Conservation (phyloP, 2,329 filamentous ascomycete genomes). For the Kalmusia sp. region DNA sequence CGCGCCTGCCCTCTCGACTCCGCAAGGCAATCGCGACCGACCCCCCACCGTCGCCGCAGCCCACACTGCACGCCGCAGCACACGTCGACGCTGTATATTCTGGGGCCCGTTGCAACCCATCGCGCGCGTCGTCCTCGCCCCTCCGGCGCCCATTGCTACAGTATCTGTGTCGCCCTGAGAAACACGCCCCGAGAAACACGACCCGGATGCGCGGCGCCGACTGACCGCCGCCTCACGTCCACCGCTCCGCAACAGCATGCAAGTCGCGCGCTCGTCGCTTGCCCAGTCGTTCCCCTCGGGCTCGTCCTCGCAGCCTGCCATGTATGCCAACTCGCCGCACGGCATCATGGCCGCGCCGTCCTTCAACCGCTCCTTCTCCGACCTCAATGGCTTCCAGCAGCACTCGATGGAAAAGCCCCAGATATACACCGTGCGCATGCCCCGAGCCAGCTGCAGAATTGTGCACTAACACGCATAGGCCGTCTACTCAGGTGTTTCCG, state of each 20-base stretch:
- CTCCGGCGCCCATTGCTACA: neutral
- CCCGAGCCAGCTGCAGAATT: conserved; percentile 74
- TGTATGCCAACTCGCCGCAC: conserved; percentile 42
- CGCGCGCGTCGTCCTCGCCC: neutral
- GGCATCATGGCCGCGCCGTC: conserved; percentile 43
- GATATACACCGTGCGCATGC: conserved; percentile 56
- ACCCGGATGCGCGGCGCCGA: conserved; percentile 14
- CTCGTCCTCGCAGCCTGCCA: conserved; percentile 36
- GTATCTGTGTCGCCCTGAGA: conserved; percentile 6
- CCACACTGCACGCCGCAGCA: neutral
- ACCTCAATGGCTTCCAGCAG: conserved; percentile 42
- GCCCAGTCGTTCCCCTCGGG: conserved; percentile 33
- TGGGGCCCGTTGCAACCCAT: neutral
- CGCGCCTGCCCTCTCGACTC: conserved; percentile 26
- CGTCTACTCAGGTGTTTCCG: conserved; percentile 92
- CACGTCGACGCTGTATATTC: neutral
- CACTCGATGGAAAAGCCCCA: conserved; percentile 55
- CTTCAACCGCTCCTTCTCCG: conserved; percentile 49
- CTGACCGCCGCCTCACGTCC: conserved; percentile 11
- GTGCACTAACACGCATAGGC: conserved; percentile 57
- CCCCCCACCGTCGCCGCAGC: conserved; percentile 7
- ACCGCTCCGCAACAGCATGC: conserved; percentile 32
- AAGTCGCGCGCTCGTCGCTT: conserved; percentile 41
- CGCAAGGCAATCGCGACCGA: conserved; percentile 18
- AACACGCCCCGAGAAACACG: neutral